These are phyloP conservation scores for Lyophyllum atratum DNA, from an alignment of 768 basidiomycete genomes.

Conservation along the genomic window DNA sequence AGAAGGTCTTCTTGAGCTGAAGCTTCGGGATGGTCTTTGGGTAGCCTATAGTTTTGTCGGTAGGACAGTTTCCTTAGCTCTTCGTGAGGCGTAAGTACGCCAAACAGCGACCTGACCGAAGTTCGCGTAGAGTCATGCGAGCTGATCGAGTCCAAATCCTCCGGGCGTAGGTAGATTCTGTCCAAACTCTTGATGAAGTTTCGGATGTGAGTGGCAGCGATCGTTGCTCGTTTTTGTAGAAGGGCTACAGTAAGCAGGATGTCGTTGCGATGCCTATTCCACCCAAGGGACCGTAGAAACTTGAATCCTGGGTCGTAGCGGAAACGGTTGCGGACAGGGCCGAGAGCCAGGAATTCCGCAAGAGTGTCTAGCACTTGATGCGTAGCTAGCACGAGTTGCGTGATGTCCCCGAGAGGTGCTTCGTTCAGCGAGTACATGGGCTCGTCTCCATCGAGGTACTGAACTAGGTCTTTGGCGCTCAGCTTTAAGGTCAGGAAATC, in stretches of 20 bases:
- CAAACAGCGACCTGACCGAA: no score
- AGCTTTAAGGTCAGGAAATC: background rate
- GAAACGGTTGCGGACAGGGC: background rate
- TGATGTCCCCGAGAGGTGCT: background rate
- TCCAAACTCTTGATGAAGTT: background rate
- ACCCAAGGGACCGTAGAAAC: background rate
- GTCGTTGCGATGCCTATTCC: background rate
- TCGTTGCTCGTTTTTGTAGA: background rate
- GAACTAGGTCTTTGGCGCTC: background rate
- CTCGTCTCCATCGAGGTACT: background rate
- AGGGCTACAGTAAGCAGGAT: background rate
- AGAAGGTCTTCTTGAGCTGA: no score
- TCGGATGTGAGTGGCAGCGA: background rate
- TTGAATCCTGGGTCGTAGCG: background rate
- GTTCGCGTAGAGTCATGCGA: slow-evolving; percentile 10
- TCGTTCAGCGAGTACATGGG: background rate
- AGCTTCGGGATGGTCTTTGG: no score
- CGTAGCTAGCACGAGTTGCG: background rate
- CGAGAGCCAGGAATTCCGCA: background rate
- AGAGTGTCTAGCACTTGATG: background rate
- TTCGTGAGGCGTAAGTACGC: no score
- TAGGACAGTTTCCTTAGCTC: no score
- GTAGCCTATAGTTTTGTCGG: no score
- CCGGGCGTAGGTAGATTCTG: background rate
- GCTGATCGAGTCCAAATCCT: slow-evolving; percentile 6